Evolutionary conservation across 2,329 filamentous ascomycete genomes (phyloP).

Genomic region (Teratosphaeria nubilosa): DNA sequence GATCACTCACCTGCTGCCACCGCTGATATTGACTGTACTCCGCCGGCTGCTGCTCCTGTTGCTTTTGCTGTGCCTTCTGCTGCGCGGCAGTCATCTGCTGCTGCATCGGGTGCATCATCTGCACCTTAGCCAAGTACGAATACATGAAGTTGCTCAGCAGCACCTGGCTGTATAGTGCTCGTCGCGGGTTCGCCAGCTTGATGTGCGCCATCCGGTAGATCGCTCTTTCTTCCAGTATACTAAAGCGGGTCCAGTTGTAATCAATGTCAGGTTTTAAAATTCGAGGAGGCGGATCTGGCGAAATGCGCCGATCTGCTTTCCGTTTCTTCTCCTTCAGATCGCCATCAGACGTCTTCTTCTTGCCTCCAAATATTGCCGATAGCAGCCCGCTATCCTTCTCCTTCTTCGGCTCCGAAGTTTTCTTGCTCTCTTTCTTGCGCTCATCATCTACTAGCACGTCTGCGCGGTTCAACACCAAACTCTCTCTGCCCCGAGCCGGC

Average conservation of each 20-base stretch:
- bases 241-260: slow-evolving; percentile 93
- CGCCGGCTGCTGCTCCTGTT: slow-evolving; percentile 24
- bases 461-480: slow-evolving; percentile 72
- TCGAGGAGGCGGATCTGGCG: slow-evolving; percentile 67
- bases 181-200: slow-evolving; percentile 92
- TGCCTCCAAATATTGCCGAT: slow-evolving; percentile 81
- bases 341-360: slow-evolving; percentile 57
- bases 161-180: slow-evolving; percentile 87
- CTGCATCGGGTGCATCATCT: slow-evolving; percentile 87
- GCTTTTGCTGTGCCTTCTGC: slow-evolving; percentile 23
- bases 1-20: slow-evolving; percentile 26
- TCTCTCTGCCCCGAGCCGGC: slow-evolving; percentile 57
- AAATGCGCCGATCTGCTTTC: slow-evolving; percentile 59
- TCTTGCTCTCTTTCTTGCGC: slow-evolving; percentile 61
- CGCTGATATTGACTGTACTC: slow-evolving; percentile 28
- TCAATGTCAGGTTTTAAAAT: slow-evolving; percentile 77
- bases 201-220: slow-evolving; percentile 99
- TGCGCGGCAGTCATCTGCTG: slow-evolving; percentile 74
- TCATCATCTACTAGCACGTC: slow-evolving; percentile 67
- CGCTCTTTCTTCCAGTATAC: slow-evolving; percentile 86
- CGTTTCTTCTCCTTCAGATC: slow-evolving; percentile 66
- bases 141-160: slow-evolving; percentile 99
- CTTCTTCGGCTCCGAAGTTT: slow-evolving; percentile 60
- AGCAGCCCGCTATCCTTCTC: slow-evolving; percentile 64
- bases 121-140: slow-evolving; percentile 94